Conservation (phyloP, 805 yeast genomes). For the Helenozyma baotianmanensis region DNA sequence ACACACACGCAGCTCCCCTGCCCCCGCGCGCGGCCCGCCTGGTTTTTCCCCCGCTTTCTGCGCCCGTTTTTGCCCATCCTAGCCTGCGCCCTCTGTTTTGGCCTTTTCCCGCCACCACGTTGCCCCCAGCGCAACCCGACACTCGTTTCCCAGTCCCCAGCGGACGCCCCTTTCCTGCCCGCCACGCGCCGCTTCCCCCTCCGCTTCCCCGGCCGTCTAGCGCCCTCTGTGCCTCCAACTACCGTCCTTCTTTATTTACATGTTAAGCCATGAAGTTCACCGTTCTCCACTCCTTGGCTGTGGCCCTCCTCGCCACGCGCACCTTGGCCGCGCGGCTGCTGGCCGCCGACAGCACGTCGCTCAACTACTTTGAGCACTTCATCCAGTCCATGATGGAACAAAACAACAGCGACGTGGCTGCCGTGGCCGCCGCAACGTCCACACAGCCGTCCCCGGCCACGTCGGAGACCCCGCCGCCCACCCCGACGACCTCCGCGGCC, state of each 20-base stretch:
- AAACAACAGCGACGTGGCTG: background rate
- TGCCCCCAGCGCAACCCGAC: background rate
- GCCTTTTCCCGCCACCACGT: background rate
- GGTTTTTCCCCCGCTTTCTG: too few species aligned
- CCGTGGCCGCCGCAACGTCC: background rate
- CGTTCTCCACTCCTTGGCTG: conserved; percentile 3
- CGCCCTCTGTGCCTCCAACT: conserved; percentile 14
- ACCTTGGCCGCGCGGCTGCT: conserved; percentile 6
- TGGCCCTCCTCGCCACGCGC: conserved; percentile 5
- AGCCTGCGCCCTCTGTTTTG: conserved; percentile 1
- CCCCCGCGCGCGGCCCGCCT: too few species aligned
- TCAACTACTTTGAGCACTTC: conserved; percentile 1
- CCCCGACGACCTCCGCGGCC: background rate
- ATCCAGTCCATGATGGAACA: background rate
- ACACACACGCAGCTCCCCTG: too few species aligned
- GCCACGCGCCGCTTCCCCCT: background rate
- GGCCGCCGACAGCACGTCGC: background rate
- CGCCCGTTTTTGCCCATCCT: too few species aligned
- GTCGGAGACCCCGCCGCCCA: background rate
- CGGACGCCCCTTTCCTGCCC: conserved; percentile 1
- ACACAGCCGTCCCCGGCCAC: background rate
- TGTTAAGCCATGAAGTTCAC: conserved; percentile 5
- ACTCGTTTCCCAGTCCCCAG: background rate
- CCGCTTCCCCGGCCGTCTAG: background rate
- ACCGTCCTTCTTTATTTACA: conserved; percentile 20